Conservation (phyloP, 441 rosid genomes). For the Euphorbia schlechtendalii region DNA sequence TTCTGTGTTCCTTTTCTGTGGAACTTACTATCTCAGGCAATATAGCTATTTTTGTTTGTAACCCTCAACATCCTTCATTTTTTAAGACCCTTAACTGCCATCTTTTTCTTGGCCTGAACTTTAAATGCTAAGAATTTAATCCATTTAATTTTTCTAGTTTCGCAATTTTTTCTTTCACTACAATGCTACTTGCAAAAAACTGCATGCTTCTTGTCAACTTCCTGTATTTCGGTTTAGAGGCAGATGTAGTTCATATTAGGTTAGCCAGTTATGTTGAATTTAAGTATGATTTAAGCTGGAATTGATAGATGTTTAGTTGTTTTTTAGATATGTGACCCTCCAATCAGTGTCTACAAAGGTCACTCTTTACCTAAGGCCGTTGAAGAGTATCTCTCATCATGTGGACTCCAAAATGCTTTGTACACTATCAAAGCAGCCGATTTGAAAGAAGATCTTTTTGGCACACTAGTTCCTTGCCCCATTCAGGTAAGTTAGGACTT, state of each 20-base stretch:
- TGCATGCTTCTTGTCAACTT: not conserved
- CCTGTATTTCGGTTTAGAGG: not conserved
- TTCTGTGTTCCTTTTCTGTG: not conserved
- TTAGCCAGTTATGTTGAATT: not conserved
- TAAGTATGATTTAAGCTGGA: not conserved
- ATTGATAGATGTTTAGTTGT: not conserved
- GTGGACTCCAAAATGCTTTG: conserved; percentile 66
- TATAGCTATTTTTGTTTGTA: not conserved
- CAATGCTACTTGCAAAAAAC: not conserved
- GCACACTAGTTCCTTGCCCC: conserved; percentile 58
- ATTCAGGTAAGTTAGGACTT: conserved; percentile 38
- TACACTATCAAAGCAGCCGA: conserved; percentile 62
- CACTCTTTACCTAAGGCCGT: conserved; percentile 46
- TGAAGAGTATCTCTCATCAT: conserved; percentile 51
- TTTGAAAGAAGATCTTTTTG: conserved; percentile 65
- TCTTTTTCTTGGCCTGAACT: not conserved
- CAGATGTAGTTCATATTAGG: not conserved
- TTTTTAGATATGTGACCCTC: conserved; percentile 65
- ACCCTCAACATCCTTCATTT: not conserved
- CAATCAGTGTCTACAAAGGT: conserved; percentile 79
- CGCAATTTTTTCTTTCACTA: not conserved
- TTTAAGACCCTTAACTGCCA: not conserved
- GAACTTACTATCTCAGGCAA: not conserved
- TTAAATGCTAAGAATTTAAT: not conserved
- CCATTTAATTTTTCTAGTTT: not conserved